Conservation (phyloP, 2,329 filamentous ascomycete genomes). For the Calonectria hawksworthii region DNA sequence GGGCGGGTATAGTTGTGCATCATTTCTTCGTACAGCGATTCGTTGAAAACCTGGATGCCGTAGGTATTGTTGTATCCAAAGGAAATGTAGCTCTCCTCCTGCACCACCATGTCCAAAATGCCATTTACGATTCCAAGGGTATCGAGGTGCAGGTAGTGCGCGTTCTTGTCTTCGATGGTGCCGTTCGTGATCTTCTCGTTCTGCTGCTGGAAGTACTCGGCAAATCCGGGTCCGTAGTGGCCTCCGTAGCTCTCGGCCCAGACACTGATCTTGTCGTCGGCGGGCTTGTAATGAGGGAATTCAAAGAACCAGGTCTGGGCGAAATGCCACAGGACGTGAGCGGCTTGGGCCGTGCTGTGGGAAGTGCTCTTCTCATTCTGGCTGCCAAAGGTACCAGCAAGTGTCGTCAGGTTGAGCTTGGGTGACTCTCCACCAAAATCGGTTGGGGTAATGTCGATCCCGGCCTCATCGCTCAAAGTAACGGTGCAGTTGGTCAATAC, state of each 20-base stretch:
- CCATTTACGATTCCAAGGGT: slow-evolving; percentile 80
- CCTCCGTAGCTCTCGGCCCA: slow-evolving; percentile 80
- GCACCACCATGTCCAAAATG: slow-evolving; percentile 73
- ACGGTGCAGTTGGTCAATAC: slow-evolving; percentile 73
- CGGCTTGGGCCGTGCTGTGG: slow-evolving; percentile 69
- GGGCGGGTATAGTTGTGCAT: slow-evolving; percentile 48
- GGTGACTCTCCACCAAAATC: slow-evolving; percentile 55
- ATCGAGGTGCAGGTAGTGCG: slow-evolving; percentile 66
- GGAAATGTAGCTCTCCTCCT: slow-evolving; percentile 68
- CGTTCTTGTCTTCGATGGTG: slow-evolving; percentile 53
- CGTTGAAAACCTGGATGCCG: slow-evolving; percentile 69
- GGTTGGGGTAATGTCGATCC: slow-evolving; percentile 60
- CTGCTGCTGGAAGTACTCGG: slow-evolving; percentile 70
- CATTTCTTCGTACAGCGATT: slow-evolving; percentile 52
- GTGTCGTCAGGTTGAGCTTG: slow-evolving; percentile 53
- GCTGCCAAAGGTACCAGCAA: slow-evolving; percentile 51
- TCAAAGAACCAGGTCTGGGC: slow-evolving; percentile 71
- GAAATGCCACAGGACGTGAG: slow-evolving; percentile 74
- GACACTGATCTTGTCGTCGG: slow-evolving; percentile 70
- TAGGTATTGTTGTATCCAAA: slow-evolving; percentile 75
- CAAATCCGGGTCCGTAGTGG: slow-evolving; percentile 76
- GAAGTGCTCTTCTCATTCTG: slow-evolving; percentile 46
- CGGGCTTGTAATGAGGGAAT: slow-evolving; percentile 71
- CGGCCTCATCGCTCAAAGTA: slow-evolving; percentile 60
- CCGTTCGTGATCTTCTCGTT: slow-evolving; percentile 63